A percentile compares a stretch with the other conserved stretches of the same genome.
These are phyloP conservation scores for Zygnema cylindricum DNA, from an alignment of 139 green algal genomes.

Conservation along the genomic window DNA sequence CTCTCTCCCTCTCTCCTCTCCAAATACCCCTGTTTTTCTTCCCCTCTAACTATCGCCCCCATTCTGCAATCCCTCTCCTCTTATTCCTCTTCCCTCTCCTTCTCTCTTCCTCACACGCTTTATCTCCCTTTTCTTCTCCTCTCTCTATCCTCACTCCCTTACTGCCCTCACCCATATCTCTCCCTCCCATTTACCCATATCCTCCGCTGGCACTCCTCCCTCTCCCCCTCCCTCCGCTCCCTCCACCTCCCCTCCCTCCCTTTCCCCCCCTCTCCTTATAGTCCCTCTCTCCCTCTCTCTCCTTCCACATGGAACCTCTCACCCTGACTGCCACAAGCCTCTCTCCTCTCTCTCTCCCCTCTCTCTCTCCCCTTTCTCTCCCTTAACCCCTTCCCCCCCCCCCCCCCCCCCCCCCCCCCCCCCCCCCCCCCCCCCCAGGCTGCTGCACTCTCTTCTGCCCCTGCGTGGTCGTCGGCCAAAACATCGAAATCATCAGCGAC, in stretches of 20 bases:
- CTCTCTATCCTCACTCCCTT: background rate
- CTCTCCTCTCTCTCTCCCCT: background rate
- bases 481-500: slow-evolving; percentile 28
- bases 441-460: slow-evolving; percentile 34
- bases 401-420: background rate
- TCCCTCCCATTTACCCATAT: too few species aligned
- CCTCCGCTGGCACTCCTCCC: too few species aligned
- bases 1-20: slow-evolving; percentile 16
- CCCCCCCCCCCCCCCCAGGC: background rate
- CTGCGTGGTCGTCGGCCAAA: slow-evolving; percentile 42
- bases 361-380: background rate
- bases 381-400: background rate
- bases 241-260: background rate
- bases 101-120: background rate
- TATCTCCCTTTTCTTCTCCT: too few species aligned
- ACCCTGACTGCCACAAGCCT: background rate
- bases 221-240: background rate
- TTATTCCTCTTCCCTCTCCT: background rate
- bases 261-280: too few species aligned
- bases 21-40: background rate
- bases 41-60: background rate
- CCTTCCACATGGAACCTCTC: too few species aligned
- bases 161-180: background rate
- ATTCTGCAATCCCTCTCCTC: background rate
- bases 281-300: background rate